Conservation (phyloP, 371 early-diverging fungal species). For the Chytridium lagenaria region DNA sequence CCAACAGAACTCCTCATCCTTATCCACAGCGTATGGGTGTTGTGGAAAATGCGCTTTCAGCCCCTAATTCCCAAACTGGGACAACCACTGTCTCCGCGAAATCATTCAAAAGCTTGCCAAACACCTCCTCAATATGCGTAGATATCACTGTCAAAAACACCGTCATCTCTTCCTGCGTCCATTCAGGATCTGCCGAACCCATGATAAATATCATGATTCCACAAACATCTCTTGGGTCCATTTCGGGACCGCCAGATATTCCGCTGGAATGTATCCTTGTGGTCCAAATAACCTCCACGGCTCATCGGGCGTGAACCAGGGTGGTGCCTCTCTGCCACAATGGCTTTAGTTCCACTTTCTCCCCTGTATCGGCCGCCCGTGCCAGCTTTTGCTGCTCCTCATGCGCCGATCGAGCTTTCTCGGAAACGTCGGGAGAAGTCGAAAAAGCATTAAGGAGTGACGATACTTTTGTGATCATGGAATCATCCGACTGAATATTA, state of each 20-base stretch:
- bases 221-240: slow-evolving; percentile 38
- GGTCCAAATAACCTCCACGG: slow-evolving; percentile 8
- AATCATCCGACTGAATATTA: slow-evolving; percentile 32
- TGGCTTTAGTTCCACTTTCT: no score
- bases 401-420: slow-evolving; percentile 1
- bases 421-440: slow-evolving; percentile 36
- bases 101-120: slow-evolving; percentile 20
- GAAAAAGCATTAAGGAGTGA: slow-evolving; percentile 26
- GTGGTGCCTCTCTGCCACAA: slow-evolving; percentile 1
- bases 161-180: slow-evolving; percentile 47
- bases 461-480: slow-evolving; percentile 32
- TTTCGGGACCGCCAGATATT: slow-evolving; percentile 24
- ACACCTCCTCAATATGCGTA: slow-evolving; percentile 31
- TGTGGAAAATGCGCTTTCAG: no score
- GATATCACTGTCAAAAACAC: slow-evolving; percentile 40
- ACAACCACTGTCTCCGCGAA: slow-evolving; percentile 33
- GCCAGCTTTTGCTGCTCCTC: background rate
- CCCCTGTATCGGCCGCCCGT: background rate
- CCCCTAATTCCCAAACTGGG: background rate
- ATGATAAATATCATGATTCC: slow-evolving; percentile 28
- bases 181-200: slow-evolving; percentile 17
- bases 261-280: slow-evolving; percentile 19
- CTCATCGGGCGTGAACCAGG: background rate
- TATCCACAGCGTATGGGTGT: no score
- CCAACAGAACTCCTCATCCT: background rate